A percentile compares a stretch with the other conserved stretches of the same genome.
Conservation (phyloP, 352 stramenopile genomes). For the Pythium coloratum region DNA sequence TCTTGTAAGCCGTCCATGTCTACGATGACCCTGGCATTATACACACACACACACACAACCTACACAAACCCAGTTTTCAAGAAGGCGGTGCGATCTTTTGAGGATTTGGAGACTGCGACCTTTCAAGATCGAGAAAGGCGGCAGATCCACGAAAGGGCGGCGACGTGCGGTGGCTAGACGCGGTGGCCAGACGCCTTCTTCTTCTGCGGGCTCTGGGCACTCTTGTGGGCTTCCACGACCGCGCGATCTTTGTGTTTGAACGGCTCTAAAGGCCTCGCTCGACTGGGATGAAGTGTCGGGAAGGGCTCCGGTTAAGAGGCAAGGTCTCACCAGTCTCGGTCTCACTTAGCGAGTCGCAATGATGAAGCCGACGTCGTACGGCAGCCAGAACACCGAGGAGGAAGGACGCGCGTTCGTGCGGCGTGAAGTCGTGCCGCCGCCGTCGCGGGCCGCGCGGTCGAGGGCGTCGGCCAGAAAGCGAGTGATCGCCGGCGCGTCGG, state of each 20-base stretch:
- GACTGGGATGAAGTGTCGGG: background rate
- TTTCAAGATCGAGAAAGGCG: conserved; percentile 5
- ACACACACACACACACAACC: background rate
- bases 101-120: background rate
- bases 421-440: conserved; percentile 3
- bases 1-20: background rate
- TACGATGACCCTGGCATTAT: background rate
- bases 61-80: background rate
- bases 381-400: conserved; percentile 26
- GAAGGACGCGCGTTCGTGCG: conserved; percentile 22
- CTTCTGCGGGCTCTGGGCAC: no score
- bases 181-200: background rate
- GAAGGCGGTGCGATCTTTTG: background rate
- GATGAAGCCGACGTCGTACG: conserved; percentile 17
- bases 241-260: no score
- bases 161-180: conserved; percentile 4
- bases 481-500: conserved; percentile 9
- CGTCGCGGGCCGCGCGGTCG: background rate
- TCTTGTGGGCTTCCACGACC: no score
- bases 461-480: background rate
- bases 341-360: background rate
- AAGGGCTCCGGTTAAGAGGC: background rate
- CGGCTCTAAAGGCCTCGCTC: no score
- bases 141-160: background rate
- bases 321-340: background rate